phyloP scores from a whole-genome alignment of 108 stramenopile species.

The Pseudonitzschia pungens region DNA sequence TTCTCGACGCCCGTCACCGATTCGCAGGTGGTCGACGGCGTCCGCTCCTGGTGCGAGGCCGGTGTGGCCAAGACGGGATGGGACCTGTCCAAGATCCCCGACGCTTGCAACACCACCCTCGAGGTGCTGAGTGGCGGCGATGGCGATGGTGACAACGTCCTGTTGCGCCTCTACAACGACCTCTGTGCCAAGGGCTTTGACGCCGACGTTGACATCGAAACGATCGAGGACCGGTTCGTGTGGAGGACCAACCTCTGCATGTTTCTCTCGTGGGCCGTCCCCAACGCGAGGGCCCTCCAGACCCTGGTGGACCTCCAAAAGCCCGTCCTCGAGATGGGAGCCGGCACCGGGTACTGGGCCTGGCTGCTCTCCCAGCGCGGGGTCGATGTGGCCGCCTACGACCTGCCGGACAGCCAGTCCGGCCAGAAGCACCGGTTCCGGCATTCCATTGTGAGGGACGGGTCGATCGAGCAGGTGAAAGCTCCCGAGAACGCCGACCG shows the following conservation, averaged over 20 bases:
- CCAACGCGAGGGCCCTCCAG: slow-evolving; percentile 42
- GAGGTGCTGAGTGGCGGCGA: neutral
- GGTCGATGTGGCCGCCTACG: slow-evolving; percentile 49
- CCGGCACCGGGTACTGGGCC: slow-evolving; percentile 58
- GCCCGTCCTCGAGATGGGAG: slow-evolving; percentile 52
- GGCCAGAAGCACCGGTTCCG: slow-evolving; percentile 13
- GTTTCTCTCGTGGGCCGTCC: slow-evolving; percentile 53
- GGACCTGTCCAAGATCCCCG: neutral
- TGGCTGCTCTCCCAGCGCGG: slow-evolving; percentile 40
- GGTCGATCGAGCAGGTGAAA: neutral
- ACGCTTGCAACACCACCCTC: neutral
- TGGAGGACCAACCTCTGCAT: slow-evolving; percentile 2
- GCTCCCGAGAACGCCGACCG: too few relatives aligned
- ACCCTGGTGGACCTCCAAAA: slow-evolving; percentile 23
- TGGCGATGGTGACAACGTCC: neutral
- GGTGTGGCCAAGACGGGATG: slow-evolving; percentile 15
- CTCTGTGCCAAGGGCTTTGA: neutral
- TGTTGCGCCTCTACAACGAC: neutral
- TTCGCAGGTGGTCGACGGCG: neutral
- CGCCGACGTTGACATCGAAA: neutral
- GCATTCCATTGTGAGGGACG: neutral
- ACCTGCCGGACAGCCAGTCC: slow-evolving; percentile 13
- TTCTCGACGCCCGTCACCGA: neutral
- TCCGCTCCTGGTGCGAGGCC: slow-evolving; percentile 11
- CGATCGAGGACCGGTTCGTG: slow-evolving; percentile 13